Conservation (phyloP, 768 basidiomycete species). For the Albatrellus ellisii region DNA sequence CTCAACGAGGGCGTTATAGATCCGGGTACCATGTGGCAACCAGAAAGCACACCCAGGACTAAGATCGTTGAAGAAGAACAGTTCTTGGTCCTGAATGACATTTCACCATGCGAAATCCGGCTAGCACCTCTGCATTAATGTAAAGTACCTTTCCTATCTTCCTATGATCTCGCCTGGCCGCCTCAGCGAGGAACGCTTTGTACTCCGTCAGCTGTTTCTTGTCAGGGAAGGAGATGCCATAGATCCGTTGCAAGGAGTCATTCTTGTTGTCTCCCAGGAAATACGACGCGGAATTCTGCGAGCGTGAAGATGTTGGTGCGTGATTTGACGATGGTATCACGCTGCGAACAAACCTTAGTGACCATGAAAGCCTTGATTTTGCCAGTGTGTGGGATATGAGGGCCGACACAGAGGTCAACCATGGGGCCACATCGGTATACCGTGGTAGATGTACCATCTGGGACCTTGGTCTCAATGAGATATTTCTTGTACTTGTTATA, state of each 20-base stretch:
- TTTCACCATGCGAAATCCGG: no score
- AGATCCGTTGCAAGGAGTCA: conserved; percentile 91
- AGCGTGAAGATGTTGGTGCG: background rate
- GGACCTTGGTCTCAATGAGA: conserved; percentile 89
- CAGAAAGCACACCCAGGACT: conserved; percentile 96
- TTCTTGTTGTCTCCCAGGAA: conserved; percentile 91
- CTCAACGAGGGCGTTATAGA: conserved; percentile 89
- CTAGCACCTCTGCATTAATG: no score
- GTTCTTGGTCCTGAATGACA: conserved; percentile 67
- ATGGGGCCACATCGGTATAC: conserved; percentile 98
- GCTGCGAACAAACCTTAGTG: conserved; percentile 72
- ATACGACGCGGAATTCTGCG: conserved; percentile 91
- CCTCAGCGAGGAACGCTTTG: conserved; percentile 92
- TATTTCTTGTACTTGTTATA: conserved; percentile 99
- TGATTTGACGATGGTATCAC: background rate
- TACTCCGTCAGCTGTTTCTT: conserved; percentile 90
- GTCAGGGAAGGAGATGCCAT: conserved; percentile 98
- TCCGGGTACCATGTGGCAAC: conserved; percentile 91
- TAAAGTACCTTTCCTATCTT: conserved; percentile 73
- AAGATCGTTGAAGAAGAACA: conserved; percentile 97
- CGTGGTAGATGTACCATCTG: conserved; percentile 92
- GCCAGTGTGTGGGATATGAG: conserved; percentile 96
- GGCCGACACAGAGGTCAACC: conserved; percentile 94
- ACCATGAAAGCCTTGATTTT: conserved; percentile 96
- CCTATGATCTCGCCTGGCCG: conserved; percentile 95